Percentiles rank a stretch among this genome's conserved stretches.
phyloP scores from a whole-genome alignment of 23 red algal genomes.

The Gracilaria vermiculophylla region DNA sequence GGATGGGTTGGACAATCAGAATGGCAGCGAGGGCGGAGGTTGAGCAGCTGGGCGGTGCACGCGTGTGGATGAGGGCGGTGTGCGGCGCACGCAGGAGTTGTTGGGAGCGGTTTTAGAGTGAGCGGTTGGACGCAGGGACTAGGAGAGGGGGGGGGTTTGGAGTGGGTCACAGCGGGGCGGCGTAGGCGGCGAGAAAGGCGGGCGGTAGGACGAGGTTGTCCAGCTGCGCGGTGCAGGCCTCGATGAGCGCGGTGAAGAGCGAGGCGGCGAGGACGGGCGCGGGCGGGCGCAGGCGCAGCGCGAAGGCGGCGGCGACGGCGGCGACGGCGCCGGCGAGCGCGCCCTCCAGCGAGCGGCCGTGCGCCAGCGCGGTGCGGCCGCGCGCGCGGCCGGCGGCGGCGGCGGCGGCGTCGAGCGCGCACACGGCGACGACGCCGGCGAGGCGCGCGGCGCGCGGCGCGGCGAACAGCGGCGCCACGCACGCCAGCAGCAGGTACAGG shows the following conservation, averaged over 20 bases:
- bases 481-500: conserved; percentile 76
- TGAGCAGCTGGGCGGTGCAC: background rate
- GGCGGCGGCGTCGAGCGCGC: conserved; percentile 66
- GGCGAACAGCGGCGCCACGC: conserved; percentile 61
- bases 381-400: conserved; percentile 40
- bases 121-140: no score
- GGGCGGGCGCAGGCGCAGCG: background rate
- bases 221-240: conserved; percentile 78
- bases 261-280: background rate
- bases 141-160: background rate
- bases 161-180: background rate
- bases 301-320: background rate
- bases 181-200: conserved; percentile 12
- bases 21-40: no score
- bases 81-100: background rate
- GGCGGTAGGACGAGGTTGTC: conserved; percentile 78
- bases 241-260: conserved; percentile 30
- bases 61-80: background rate
- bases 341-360: conserved; percentile 63
- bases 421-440: conserved; percentile 64
- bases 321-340: conserved; percentile 38
- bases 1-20: no score
- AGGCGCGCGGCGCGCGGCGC: background rate
- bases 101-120: no score
- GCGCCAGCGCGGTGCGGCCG: conserved; percentile 47